A percentile compares a stretch with the other conserved stretches of the same genome.
Conservation (phyloP, 2,329 filamentous ascomycete species). For the Cyclaneusma minus region DNA sequence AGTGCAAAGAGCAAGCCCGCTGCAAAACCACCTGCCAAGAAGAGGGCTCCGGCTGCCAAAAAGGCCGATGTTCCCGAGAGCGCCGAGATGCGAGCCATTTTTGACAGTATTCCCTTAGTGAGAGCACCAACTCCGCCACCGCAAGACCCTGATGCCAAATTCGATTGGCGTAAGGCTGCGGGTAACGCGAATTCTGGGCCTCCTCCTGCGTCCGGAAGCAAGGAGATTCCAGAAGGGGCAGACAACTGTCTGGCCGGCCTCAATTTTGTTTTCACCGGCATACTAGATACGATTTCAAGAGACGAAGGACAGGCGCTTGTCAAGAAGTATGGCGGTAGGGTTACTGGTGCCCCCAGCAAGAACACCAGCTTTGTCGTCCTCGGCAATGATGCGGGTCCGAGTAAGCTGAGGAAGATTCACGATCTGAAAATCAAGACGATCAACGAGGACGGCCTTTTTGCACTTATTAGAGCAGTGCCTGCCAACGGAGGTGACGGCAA, state of each 20-base stretch:
- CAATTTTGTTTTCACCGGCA: constrained; percentile 88
- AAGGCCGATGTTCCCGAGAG: constrained; percentile 53
- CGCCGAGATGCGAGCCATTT: constrained; percentile 63
- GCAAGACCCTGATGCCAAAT: constrained; percentile 55
- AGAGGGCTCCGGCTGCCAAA: constrained; percentile 45
- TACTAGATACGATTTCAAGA: constrained; percentile 64
- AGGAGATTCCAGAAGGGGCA: constrained; percentile 65
- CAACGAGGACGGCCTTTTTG: constrained; percentile 82
- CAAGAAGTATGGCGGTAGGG: constrained; percentile 87
- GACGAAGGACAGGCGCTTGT: constrained; percentile 77
- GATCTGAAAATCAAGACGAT: constrained; percentile 77
- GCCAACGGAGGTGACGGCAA: constrained; percentile 78
- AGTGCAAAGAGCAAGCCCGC: constrained; percentile 16
- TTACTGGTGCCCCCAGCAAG: constrained; percentile 69
- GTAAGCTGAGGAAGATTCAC: constrained; percentile 76
- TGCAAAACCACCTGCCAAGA: constrained; percentile 31
- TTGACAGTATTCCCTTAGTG: constrained; percentile 75
- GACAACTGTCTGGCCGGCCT: constrained; percentile 84
- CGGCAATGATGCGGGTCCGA: constrained; percentile 80
- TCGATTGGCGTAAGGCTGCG: constrained; percentile 55
- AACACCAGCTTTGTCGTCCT: constrained; percentile 93
- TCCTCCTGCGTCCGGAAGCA: constrained; percentile 44
- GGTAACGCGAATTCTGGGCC: constrained; percentile 46
- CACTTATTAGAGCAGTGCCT: constrained; percentile 58
- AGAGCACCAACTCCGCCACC: constrained; percentile 71